Evolutionary conservation across 148 eudicot species (phyloP), one percentile per base, ranked within the genome.

Genomic region (Arbutus unedo): DNA sequence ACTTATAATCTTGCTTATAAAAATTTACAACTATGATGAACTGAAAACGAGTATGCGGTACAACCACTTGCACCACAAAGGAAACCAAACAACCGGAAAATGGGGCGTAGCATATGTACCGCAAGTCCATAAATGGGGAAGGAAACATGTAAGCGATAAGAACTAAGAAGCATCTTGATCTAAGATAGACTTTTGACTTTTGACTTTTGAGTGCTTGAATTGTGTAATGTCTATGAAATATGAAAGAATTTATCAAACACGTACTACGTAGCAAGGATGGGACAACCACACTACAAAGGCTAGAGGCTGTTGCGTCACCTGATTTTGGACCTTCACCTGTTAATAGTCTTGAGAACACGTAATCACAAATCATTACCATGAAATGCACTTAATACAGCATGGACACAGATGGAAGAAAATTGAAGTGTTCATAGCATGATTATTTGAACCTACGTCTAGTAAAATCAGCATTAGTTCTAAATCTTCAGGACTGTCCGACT

Each of bases 321-420:
- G 59, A 76, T 50, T 51, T n/a, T 48, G 77, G 77, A 48, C 38
- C 56, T 51, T 76, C 60, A 23, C 3, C 19, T 51, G 43, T 31
- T 16, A 43, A 11, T 66, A 31, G 31, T 31, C 43, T 4, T 9
- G 11, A 74, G 54, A 74, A 18, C 5, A 21, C n/a, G 3, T 49
- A 23, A 74, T 74, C 14, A 4, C 54, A 47, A 75, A 49, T 75
- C 56, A 50, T 15, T 75, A 14, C 4, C 53, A 47, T 0, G n/a
- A 9, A 48, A 74, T n/a, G 41, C 77, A 74, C 77, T 74, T 57
- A 78, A 56, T 78, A 8, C 19, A 67, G 38, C 38, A 60, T 47
- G 16, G 6, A 59, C 38, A 79, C 18, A 59, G 23, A 47, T n/a
- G 16, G 80, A 38, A 78, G 64, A 41, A 45, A 59, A 79, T 44